Evolutionary conservation across 78 protist species (phyloP).

Genomic region (Bigelowiella natans): DNA sequence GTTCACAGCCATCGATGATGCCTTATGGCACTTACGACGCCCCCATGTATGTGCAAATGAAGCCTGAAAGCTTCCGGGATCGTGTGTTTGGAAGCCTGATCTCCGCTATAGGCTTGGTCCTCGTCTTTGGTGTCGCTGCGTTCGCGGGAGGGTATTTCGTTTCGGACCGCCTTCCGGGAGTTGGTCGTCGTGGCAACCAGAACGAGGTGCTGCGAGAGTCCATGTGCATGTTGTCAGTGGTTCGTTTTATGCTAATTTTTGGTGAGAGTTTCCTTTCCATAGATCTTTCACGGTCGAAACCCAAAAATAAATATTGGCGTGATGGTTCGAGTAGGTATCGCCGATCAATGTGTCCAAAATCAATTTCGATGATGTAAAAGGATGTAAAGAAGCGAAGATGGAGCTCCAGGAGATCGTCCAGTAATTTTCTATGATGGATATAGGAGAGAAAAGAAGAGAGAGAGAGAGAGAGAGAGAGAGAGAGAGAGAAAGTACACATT

Average conservation of each 20-base stretch:
- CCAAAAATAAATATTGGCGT: too few species aligned
- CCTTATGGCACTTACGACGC: neutral
- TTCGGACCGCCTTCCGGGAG: neutral
- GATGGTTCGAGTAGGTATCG: too few species aligned
- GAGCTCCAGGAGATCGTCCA: conserved; percentile 2
- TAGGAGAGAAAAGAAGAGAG: too few species aligned
- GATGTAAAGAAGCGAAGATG: neutral
- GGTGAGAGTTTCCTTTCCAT: too few species aligned
- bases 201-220: too few species aligned
- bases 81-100: neutral
- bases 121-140: neutral
- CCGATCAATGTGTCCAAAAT: neutral
- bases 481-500: too few species aligned
- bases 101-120: neutral
- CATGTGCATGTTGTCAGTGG: too few species aligned
- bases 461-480: too few species aligned
- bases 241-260: too few species aligned
- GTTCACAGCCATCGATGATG: neutral
- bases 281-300: too few species aligned
- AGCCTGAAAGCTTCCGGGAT: neutral
- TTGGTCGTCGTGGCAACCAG: neutral
- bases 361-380: neutral
- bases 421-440: too few species aligned
- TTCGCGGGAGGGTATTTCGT: neutral
- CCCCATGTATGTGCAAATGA: neutral